phyloP scores from a whole-genome alignment of 2,329 filamentous ascomycete species.

The Chaetomium sp. region DNA sequence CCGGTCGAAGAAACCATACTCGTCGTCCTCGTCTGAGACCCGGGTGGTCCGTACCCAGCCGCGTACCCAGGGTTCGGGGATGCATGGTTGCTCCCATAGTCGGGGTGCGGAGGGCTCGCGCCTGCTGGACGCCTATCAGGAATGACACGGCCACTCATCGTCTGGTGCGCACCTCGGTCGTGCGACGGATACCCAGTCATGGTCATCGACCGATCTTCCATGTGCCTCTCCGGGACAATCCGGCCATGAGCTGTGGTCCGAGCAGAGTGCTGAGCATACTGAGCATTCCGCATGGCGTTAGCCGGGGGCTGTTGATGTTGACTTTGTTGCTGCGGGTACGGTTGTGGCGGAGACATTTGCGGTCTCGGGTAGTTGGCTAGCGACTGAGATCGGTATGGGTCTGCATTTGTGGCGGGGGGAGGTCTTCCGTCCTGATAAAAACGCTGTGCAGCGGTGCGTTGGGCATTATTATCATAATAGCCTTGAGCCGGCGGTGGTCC shows the following conservation, averaged over 20 bases:
- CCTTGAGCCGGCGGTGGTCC: conserved; percentile 53
- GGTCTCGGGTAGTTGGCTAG: conserved; percentile 77
- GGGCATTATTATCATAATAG: conserved; percentile 45
- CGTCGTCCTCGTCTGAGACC: conserved; percentile 59
- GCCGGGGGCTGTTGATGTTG: conserved; percentile 61
- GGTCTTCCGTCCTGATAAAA: conserved; percentile 65
- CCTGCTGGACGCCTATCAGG: conserved; percentile 66
- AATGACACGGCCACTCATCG: conserved; percentile 89
- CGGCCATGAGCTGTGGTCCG: conserved; percentile 89
- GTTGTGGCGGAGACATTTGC: conserved; percentile 60
- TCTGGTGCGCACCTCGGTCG: conserved; percentile 81
- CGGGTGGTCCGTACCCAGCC: conserved; percentile 50
- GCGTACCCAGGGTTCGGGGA: conserved; percentile 43
- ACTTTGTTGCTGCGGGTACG: conserved; percentile 44
- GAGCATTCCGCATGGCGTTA: conserved; percentile 76
- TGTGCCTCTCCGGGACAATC: conserved; percentile 82
- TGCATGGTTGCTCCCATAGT: conserved; percentile 28
- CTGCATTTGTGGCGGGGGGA: conserved; percentile 74
- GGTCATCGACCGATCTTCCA: conserved; percentile 90
- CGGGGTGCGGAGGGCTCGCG: conserved; percentile 28
- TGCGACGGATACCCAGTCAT: conserved; percentile 76
- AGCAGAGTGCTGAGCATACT: conserved; percentile 66
- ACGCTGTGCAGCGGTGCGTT: conserved; percentile 54
- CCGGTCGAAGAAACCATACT: conserved; percentile 62
- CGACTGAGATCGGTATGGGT: conserved; percentile 90